Evolutionary conservation across 1,284 basidiomycete species (phyloP).

Genomic region (Fomitiporia mediterranea): DNA sequence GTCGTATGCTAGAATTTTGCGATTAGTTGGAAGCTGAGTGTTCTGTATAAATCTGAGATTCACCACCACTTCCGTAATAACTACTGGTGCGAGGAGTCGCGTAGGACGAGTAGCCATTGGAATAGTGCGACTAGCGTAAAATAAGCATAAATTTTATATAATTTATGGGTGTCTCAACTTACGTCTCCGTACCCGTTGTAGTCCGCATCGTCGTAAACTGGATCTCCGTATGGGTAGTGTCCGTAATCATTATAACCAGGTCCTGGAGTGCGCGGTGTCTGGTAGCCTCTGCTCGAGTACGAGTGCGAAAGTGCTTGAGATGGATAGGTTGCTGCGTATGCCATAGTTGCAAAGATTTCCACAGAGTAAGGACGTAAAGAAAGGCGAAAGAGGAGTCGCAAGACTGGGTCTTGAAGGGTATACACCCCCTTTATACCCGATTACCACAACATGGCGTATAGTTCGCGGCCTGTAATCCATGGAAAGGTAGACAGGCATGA

Average conservation of each 20-base stretch:
- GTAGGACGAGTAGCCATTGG: slow-evolving; percentile 8
- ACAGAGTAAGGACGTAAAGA: neutral
- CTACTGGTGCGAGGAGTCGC: slow-evolving; percentile 15
- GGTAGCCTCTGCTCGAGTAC: slow-evolving; percentile 13
- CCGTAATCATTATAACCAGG: slow-evolving; percentile 17
- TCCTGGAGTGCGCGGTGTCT: slow-evolving; percentile 16
- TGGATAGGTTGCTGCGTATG: slow-evolving; percentile 14
- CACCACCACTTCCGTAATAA: slow-evolving; percentile 15
- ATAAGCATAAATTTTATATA: neutral
- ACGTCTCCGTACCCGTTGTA: slow-evolving; percentile 17
- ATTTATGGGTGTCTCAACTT: neutral
- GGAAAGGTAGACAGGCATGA: slow-evolving; percentile 4
- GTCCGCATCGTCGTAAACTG: slow-evolving; percentile 16
- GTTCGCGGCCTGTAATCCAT: neutral
- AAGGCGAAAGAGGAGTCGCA: slow-evolving; percentile 2
- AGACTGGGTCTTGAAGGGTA: slow-evolving; percentile 1
- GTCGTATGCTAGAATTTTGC: slow-evolving; percentile 39
- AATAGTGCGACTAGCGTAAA: neutral
- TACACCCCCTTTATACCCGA: slow-evolving; percentile 9
- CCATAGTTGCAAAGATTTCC: slow-evolving; percentile 7
- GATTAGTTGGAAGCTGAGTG: neutral
- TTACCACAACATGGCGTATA: neutral
- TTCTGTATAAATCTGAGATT: neutral
- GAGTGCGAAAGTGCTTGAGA: slow-evolving; percentile 15
- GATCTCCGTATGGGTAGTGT: slow-evolving; percentile 18